Evolutionary conservation across 345 rosid genomes (phyloP).

Genomic region (Ceriops tagal): DNA sequence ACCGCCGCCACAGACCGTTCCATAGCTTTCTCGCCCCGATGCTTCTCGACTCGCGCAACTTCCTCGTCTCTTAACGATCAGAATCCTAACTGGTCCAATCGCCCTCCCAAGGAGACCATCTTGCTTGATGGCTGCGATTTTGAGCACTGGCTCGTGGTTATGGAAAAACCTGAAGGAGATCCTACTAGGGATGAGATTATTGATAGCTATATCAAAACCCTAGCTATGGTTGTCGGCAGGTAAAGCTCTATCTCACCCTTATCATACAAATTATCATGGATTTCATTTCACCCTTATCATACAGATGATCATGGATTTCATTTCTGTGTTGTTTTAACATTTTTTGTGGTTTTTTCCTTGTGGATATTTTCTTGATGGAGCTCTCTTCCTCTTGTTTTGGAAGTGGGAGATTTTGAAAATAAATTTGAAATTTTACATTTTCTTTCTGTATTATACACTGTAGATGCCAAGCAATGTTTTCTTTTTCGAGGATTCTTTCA

Average conservation of each 20-base stretch:
- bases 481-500: too few relatives aligned
- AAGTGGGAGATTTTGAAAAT: too few relatives aligned
- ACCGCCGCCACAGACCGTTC: constrained; percentile 13
- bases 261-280: too few relatives aligned
- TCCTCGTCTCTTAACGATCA: constrained; percentile 71
- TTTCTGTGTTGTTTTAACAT: too few relatives aligned
- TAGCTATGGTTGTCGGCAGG: constrained; percentile 75
- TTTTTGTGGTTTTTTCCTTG: background rate
- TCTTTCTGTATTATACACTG: too few relatives aligned
- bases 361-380: background rate
- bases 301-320: too few relatives aligned
- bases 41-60: constrained; percentile 43
- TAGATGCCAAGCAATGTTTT: too few relatives aligned
- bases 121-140: constrained; percentile 92
- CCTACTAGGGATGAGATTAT: constrained; percentile 85
- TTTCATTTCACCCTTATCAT: too few relatives aligned
- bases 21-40: constrained; percentile 18
- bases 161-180: constrained; percentile 63
- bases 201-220: constrained; percentile 63
- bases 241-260: background rate
- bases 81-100: constrained; percentile 81
- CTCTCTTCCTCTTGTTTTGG: too few relatives aligned
- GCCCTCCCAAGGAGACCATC: constrained; percentile 92
- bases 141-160: constrained; percentile 93
- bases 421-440: too few relatives aligned